Evolutionary conservation across 306 rosid species (phyloP).

Genomic region (Quercus variabilis): DNA sequence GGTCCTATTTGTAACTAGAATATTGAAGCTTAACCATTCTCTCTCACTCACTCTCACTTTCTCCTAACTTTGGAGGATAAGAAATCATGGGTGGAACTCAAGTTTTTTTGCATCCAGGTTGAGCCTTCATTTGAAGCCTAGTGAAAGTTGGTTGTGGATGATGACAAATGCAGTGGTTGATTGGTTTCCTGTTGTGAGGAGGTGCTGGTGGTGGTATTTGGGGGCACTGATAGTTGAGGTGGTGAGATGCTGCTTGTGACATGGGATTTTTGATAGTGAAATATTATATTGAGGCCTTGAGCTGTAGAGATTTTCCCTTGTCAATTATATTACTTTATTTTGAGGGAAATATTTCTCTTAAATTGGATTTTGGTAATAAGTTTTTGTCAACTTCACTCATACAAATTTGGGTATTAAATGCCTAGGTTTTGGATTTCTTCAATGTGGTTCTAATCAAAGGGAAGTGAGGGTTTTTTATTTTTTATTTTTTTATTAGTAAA

Average conservation of each 20-base stretch:
- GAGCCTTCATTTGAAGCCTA: conserved; percentile 2
- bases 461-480: neutral
- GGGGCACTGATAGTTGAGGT: neutral
- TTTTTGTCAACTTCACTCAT: neutral
- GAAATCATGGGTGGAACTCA: neutral
- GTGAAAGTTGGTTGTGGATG: neutral
- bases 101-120: conserved; percentile 1
- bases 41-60: neutral
- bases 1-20: neutral
- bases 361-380: neutral
- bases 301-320: neutral
- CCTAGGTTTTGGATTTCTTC: neutral
- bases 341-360: neutral
- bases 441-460: neutral
- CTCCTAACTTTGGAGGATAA: neutral
- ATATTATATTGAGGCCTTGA: neutral
- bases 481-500: too few species aligned
- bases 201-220: neutral
- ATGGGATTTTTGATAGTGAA: neutral
- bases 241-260: neutral
- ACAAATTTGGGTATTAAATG: neutral
- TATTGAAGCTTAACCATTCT: neutral
- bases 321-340: neutral
- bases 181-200: neutral
- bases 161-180: neutral